Evolutionary conservation across 1,139 yeast genomes (phyloP).

Genomic region (Nakaseomyces kungkrabaensis): DNA sequence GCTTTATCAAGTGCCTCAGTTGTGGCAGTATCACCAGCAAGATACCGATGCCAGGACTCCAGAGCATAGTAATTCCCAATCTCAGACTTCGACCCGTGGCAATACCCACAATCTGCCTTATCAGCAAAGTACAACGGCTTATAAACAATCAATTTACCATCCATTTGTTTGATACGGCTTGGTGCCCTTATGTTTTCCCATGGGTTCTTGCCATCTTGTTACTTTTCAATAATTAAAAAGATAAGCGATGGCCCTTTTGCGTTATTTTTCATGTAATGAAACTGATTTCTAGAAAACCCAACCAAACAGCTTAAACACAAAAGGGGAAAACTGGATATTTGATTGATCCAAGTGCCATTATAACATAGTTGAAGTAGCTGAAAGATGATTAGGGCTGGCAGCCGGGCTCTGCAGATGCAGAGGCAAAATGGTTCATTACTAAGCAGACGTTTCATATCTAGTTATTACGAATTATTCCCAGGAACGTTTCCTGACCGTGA

Average conservation of each 20-base stretch:
- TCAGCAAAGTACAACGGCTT: slow-evolving; percentile 32
- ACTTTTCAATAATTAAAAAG: not conserved
- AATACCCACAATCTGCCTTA: slow-evolving; percentile 49
- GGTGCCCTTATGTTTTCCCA: too few species aligned
- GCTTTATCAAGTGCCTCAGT: slow-evolving; percentile 5
- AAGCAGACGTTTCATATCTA: slow-evolving; percentile 12
- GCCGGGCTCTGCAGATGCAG: not conserved
- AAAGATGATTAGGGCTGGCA: not conserved
- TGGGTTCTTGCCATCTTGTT: too few species aligned
- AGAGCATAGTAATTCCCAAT: slow-evolving; percentile 33
- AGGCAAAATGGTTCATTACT: not conserved
- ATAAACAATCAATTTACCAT: slow-evolving; percentile 21
- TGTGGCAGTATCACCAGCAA: slow-evolving; percentile 8
- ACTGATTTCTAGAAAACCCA: too few species aligned
- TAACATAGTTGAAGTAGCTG: not conserved
- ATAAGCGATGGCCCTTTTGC: too few species aligned
- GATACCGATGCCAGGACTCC: slow-evolving; percentile 22
- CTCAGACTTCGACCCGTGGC: slow-evolving; percentile 39
- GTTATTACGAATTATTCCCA: slow-evolving; percentile 60
- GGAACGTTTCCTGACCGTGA: slow-evolving; percentile 58
- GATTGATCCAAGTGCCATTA: too few species aligned
- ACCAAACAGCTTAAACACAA: too few species aligned
- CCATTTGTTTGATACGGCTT: not conserved
- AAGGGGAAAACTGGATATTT: too few species aligned
- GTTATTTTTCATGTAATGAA: too few species aligned